Percentiles rank a stretch among this genome's conserved stretches.
These are phyloP conservation scores for Inga oerstediana DNA, from an alignment of 306 rosid genomes.

Conservation along the genomic window DNA sequence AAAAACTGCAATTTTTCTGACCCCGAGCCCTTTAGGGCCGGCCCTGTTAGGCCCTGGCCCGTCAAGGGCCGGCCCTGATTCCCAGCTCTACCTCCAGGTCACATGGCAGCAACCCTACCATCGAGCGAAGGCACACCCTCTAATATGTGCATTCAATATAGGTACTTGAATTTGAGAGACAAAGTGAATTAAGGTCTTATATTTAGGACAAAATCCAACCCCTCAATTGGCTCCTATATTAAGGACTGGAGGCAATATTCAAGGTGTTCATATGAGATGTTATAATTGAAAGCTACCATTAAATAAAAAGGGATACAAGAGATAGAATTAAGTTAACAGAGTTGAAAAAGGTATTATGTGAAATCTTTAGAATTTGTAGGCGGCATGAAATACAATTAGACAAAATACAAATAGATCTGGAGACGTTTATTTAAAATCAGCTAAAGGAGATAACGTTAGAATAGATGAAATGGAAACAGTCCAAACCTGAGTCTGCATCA, in stretches of 20 bases:
- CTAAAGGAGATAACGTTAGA: slow-evolving; percentile 4
- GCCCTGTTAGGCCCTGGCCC: too few relatives aligned
- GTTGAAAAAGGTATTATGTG: not conserved
- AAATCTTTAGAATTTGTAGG: not conserved
- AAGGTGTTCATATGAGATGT: not conserved
- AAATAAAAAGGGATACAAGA: not conserved
- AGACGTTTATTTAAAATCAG: not conserved
- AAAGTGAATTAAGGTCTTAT: too few relatives aligned
- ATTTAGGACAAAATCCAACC: too few relatives aligned
- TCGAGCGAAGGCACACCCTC: too few relatives aligned
- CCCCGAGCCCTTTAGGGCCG: too few relatives aligned
- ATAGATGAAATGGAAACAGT: slow-evolving; percentile 17
- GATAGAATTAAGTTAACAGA: not conserved
- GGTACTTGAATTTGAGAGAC: too few relatives aligned
- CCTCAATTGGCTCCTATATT: too few relatives aligned
- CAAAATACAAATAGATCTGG: not conserved
- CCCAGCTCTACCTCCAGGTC: rapidly evolving
- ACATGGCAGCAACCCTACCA: too few relatives aligned
- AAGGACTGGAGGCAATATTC: too few relatives aligned
- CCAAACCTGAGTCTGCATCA: slow-evolving; percentile 95
- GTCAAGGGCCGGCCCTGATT: too few relatives aligned
- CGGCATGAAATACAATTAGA: not conserved
- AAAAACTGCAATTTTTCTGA: too few relatives aligned
- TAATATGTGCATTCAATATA: too few relatives aligned
- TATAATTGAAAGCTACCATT: not conserved